Percentiles rank a stretch among this genome's conserved stretches.
These are phyloP conservation scores for Pseudocercospora pini-densiflorae DNA, from an alignment of 2,329 filamentous ascomycete genomes.

Conservation along the genomic window DNA sequence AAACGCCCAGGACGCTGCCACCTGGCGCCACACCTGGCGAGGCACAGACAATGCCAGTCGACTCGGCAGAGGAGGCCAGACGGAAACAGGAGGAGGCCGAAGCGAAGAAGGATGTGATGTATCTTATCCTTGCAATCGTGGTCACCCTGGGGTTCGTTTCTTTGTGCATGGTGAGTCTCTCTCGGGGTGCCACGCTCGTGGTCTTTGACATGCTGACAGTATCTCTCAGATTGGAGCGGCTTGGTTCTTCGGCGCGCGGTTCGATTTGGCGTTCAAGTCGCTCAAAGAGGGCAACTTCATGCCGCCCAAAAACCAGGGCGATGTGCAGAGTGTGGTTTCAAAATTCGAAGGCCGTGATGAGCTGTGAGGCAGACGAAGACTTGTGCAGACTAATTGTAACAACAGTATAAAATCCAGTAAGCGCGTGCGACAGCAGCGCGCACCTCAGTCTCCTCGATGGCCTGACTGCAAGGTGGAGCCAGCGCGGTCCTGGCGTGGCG, in stretches of 20 bases:
- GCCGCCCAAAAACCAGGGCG: slow-evolving; percentile 25
- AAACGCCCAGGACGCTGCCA: slow-evolving; percentile 65
- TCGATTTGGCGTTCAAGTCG: slow-evolving; percentile 70
- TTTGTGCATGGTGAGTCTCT: slow-evolving; percentile 72
- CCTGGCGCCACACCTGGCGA: slow-evolving; percentile 37
- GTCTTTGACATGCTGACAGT: slow-evolving; percentile 12
- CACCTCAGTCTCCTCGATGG: not conserved
- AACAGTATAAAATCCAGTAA: slow-evolving; percentile 8
- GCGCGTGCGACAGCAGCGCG: not conserved
- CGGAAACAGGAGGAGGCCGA: slow-evolving; percentile 58
- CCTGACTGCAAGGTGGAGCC: not conserved
- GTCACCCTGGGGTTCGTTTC: slow-evolving; percentile 73
- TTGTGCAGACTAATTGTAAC: slow-evolving; percentile 19
- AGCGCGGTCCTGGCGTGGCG: not conserved
- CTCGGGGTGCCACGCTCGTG: not conserved
- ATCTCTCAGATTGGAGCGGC: slow-evolving; percentile 70
- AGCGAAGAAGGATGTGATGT: slow-evolving; percentile 59
- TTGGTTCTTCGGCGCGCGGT: slow-evolving; percentile 79
- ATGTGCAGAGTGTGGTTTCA: slow-evolving; percentile 21
- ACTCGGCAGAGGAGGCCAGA: slow-evolving; percentile 61
- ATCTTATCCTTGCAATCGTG: slow-evolving; percentile 70
- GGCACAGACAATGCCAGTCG: slow-evolving; percentile 44
- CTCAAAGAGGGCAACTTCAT: slow-evolving; percentile 51
- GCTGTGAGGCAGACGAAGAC: slow-evolving; percentile 25
- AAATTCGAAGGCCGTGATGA: slow-evolving; percentile 33